Percentiles rank a stretch among this genome's conserved stretches.
These are phyloP conservation scores for Effrenium voratum DNA, from an alignment of 73 alveolate genomes.

Conservation along the genomic window DNA sequence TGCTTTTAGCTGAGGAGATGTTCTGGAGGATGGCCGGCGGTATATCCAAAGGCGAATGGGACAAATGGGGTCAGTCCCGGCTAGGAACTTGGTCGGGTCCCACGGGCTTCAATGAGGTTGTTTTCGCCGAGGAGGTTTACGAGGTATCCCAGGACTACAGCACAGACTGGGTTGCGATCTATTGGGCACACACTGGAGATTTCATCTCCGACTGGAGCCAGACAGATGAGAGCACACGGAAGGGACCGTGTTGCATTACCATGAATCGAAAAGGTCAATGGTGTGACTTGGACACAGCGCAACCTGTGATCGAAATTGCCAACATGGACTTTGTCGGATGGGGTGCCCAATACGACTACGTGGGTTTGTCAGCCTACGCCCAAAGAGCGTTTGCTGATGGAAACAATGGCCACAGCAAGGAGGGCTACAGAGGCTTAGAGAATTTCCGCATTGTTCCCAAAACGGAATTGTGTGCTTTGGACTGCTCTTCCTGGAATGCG, in stretches of 20 bases:
- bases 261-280: background rate
- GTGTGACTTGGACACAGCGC: background rate
- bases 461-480: background rate
- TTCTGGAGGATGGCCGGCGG: slow-evolving; percentile 13
- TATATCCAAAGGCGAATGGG: background rate
- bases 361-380: slow-evolving; percentile 15
- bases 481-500: slow-evolving; percentile 25
- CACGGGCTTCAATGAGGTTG: slow-evolving; percentile 25
- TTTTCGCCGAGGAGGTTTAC: background rate
- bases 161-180: slow-evolving; percentile 4
- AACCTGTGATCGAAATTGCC: slow-evolving; percentile 27
- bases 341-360: slow-evolving; percentile 17
- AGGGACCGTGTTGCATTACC: slow-evolving; percentile 38
- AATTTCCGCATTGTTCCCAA: background rate
- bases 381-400: background rate
- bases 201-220: slow-evolving; percentile 31
- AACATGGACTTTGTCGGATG: slow-evolving; percentile 41
- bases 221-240: background rate
- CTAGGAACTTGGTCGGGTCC: slow-evolving; percentile 24
- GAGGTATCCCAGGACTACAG: too few relatives aligned
- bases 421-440: background rate
- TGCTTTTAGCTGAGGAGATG: slow-evolving; percentile 9
- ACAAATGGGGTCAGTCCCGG: slow-evolving; percentile 15
- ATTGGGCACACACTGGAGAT: slow-evolving; percentile 38
- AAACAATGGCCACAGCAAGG: too few relatives aligned